Percentiles rank a stretch among this genome's conserved stretches.
These are phyloP conservation scores for Lichenothelia convexa DNA, from an alignment of 495 filamentous ascomycete genomes.

Conservation along the genomic window DNA sequence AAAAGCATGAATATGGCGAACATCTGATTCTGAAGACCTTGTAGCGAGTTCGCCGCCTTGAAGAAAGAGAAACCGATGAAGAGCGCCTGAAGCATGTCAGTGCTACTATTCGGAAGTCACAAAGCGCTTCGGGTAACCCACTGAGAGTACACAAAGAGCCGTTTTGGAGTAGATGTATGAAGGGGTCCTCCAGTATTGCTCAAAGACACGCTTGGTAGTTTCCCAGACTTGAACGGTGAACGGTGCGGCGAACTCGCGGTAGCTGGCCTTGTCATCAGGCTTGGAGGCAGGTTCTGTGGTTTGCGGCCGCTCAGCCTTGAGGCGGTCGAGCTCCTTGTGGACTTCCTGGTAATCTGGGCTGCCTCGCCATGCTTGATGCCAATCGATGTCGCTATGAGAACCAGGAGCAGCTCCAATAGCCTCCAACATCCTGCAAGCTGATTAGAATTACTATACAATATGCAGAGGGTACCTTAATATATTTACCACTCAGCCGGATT, in stretches of 20 bases:
- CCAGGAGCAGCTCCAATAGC: conserved; percentile 86
- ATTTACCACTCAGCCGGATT: conserved; percentile 93
- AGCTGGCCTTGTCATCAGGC: conserved; percentile 18
- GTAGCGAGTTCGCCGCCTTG: conserved; percentile 44
- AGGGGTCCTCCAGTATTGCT: conserved; percentile 82
- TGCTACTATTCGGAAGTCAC: neutral
- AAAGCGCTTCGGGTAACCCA: neutral
- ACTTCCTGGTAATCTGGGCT: conserved; percentile 52
- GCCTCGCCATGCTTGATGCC: conserved; percentile 63
- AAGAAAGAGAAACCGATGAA: conserved; percentile 88
- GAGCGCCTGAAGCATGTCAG: conserved; percentile 26
- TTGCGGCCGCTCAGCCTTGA: conserved; percentile 43
- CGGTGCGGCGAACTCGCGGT: conserved; percentile 24
- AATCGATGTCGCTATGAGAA: conserved; percentile 55
- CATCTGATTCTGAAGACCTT: conserved; percentile 58
- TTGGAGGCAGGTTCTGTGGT: conserved; percentile 8
- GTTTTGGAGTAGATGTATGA: conserved; percentile 64
- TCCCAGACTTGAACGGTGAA: conserved; percentile 34
- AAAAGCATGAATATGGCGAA: conserved; percentile 36
- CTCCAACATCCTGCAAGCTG: too few relatives aligned
- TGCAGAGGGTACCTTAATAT: too few relatives aligned
- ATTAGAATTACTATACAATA: too few relatives aligned
- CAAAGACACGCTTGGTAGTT: conserved; percentile 49
- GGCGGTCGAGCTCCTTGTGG: conserved; percentile 46
- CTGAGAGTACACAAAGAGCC: conserved; percentile 32